These are phyloP conservation scores for Penicillium sp. DNA, from an alignment of 2,329 filamentous ascomycete species.

Conservation along the genomic window DNA sequence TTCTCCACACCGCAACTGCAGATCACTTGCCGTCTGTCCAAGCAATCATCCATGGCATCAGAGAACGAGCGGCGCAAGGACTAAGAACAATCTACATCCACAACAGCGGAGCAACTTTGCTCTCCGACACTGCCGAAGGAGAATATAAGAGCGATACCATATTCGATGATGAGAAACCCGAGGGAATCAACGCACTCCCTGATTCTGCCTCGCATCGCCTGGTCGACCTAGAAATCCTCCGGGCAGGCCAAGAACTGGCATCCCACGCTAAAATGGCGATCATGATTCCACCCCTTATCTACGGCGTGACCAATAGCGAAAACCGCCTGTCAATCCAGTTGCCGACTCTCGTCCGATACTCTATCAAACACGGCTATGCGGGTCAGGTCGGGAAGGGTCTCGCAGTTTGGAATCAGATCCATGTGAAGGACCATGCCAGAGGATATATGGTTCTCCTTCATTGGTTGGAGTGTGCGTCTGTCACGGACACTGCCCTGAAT, in stretches of 20 bases:
- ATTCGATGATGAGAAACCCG: background rate
- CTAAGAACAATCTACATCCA: conserved; percentile 49
- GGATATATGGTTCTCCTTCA: conserved; percentile 49
- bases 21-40: conserved; percentile 48
- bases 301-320: conserved; percentile 43
- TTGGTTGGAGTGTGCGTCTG: conserved; percentile 39
- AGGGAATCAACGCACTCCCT: background rate
- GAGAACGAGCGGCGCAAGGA: conserved; percentile 36
- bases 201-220: conserved; percentile 1
- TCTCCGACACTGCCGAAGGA: background rate
- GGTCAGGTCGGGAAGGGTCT: conserved; percentile 47
- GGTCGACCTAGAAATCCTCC: background rate
- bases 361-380: conserved; percentile 48
- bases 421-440: conserved; percentile 49
- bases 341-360: conserved; percentile 48
- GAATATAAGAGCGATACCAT: background rate
- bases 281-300: conserved; percentile 7
- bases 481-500: conserved; percentile 38
- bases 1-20: conserved; percentile 51
- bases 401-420: conserved; percentile 44
- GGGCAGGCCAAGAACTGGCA: background rate
- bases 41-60: conserved; percentile 46
- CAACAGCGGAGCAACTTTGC: conserved; percentile 20
- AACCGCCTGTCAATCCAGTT: conserved; percentile 48
- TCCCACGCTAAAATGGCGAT: conserved; percentile 7